phyloP scores from a whole-genome alignment of 2,329 filamentous ascomycete genomes.

The Penicillium sp. region DNA sequence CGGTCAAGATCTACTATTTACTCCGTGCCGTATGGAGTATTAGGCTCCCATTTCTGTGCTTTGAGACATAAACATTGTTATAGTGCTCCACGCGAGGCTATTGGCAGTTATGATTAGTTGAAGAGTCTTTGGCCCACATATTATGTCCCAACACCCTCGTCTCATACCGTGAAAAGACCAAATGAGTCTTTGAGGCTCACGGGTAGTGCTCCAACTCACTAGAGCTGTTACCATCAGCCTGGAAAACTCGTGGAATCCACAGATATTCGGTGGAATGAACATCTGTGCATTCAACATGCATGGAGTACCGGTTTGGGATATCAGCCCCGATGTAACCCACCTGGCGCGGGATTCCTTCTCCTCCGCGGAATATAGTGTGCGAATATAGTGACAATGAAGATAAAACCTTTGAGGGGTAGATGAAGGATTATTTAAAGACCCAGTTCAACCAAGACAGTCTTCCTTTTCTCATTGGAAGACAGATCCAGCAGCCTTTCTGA shows the following conservation, averaged over 20 bases:
- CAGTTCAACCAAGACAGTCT: not conserved
- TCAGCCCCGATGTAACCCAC: not conserved
- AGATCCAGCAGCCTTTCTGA: not conserved
- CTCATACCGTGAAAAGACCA: not conserved
- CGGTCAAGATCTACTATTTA: not conserved
- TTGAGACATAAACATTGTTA: not conserved
- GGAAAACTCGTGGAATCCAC: not conserved
- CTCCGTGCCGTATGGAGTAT: too few relatives aligned
- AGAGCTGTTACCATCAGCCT: not conserved
- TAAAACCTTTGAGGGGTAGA: not conserved
- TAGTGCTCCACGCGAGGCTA: not conserved
- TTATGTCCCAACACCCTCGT: not conserved
- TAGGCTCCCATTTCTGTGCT: not conserved
- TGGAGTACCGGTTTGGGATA: not conserved
- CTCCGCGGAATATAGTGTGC: not conserved
- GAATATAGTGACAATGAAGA: not conserved
- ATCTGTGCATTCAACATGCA: not conserved
- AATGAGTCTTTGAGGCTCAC: not conserved
- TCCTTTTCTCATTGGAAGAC: not conserved
- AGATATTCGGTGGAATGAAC: constrained; percentile 2
- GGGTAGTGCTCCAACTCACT: not conserved
- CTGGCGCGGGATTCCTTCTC: not conserved
- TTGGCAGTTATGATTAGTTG: not conserved
- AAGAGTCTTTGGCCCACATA: not conserved
- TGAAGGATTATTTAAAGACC: constrained; percentile 2